Base-by-base conservation (phyloP, 441 rosid genomes). In the Pelargonium myrrhifolium region DNA sequence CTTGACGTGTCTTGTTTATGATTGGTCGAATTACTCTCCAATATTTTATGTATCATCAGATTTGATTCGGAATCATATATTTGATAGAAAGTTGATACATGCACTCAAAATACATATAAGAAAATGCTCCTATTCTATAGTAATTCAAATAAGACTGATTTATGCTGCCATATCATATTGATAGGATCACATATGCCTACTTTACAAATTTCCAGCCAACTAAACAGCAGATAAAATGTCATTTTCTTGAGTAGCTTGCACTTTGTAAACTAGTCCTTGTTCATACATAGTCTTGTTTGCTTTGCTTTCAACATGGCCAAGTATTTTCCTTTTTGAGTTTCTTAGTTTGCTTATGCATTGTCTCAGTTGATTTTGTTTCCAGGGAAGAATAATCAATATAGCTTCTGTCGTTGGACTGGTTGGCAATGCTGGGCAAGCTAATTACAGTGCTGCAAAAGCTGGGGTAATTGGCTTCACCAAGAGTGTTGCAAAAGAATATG, bases 381-480 rank as follows among this genome's bases (percentile, higher is more conserved):
- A 91, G 96, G 99, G 99, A 76, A 87, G 89, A 76, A 80, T 91
- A 68, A 72, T 91, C 74, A 93, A 93, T 56, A 86, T 89, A 69
- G 83, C 93, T 4, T 91, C 96, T 49, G 95, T 91, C 59, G 95
- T 88, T 70, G 97, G 99, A 73, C 83, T 93, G 75, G 84, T 91
- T 76, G 97, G 95, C 68, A 93, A 93, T 20, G 68, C 63, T 11
- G 98, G 98, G 49, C 99, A 93, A 86, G 97, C 96, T 75, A 90
- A 93, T 81, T 93, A 89, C 71, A 88, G 90, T 76, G 99, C 96
- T 22, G 92, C 97, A 51, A 93, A 93, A 81, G 96, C 92, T 20
- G 95, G 99, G 77, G 99, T 93, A 70, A 93, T 93, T 82, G 88
- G 95, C 47, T 64, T 93, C 24, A 89, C 97, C 56, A 93, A 89